Evolutionary conservation across 2,329 filamentous ascomycete species (phyloP), one percentile per base, ranked within the genome.

Genomic region (Microthyrium microscopicum): DNA sequence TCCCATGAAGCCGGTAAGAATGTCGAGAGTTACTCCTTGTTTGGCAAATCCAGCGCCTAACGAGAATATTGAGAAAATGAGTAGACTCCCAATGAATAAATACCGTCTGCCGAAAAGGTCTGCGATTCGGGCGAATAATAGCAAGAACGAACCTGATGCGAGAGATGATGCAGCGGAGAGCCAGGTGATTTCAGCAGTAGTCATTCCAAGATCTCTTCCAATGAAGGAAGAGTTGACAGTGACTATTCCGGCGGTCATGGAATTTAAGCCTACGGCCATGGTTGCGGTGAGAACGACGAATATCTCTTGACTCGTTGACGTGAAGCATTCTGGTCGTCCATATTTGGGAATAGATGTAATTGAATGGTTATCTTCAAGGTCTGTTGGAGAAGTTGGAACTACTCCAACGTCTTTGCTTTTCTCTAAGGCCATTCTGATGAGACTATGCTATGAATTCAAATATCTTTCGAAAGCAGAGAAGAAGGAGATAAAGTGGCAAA

Each of bases 201-300:
- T 68, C 73, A 79, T 78, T 29, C 58, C 46, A 35, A 78, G 49
- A 39, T 75, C 68, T 11, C 51, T 46, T 2, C 65, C 70, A 30
- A 77, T 72, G 32, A 67, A 67, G 1, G 67, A 67, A 2, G 70
- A 72, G 39, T 76, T 70, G 38, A 77, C 73, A 3, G 72, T 63
- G 4, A 69, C 62, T 4, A 64, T 58, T 9, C 73, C 74, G 5
- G 59, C 58, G 19, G 74, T 55, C 42, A 79, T 72, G 4, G 66
- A 64, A 7, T 62, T 64, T 45, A 73, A 71, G 3, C 68, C 72
- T 28, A 77, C 73, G 2, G 73, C 72, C 56, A 77, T 69, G 2
- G 74, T 79, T 7, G 72, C 69, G 25, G 72, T 73, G 13, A 73
- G 48, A 12, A 79, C 68, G 44, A 79, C 79, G 3, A 73, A 53